Evolutionary conservation across 805 yeast genomes (phyloP).

Genomic region (Starmerella etchellsii): DNA sequence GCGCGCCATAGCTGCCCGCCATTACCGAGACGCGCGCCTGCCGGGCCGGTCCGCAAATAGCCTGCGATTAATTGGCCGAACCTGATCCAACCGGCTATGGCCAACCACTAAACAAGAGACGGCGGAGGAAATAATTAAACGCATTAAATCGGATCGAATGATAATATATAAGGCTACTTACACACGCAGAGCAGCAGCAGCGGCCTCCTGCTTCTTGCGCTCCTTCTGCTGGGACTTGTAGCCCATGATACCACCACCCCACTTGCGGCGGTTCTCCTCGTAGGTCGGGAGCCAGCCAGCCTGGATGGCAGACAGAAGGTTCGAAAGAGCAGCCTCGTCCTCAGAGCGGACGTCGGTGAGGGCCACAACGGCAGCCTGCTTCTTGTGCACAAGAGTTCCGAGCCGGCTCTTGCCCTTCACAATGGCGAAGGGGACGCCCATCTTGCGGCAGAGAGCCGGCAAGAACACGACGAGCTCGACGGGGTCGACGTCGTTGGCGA

Average conservation of each 20-base stretch:
- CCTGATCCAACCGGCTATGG: too few species aligned
- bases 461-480: conserved; percentile 92
- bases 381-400: conserved; percentile 94
- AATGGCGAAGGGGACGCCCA: conserved; percentile 98
- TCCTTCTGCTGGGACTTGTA: conserved; percentile 78
- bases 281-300: conserved; percentile 86
- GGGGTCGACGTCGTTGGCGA: conserved; percentile 99
- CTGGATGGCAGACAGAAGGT: conserved; percentile 82
- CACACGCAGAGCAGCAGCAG: conserved; percentile 30
- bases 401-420: conserved; percentile 98
- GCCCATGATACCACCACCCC: conserved; percentile 99
- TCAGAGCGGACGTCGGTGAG: conserved; percentile 88
- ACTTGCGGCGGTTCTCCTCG: conserved; percentile 94
- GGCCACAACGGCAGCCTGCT: conserved; percentile 95
- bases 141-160: too few species aligned
- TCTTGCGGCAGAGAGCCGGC: conserved; percentile 98
- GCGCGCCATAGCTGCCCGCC: too few species aligned
- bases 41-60: too few species aligned
- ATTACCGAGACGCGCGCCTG: too few species aligned
- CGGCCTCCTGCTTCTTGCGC: conserved; percentile 59
- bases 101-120: too few species aligned
- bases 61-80: too few species aligned
- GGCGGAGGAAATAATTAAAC: too few species aligned
- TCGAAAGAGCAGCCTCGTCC: conserved; percentile 90
- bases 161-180: too few species aligned